These are phyloP conservation scores for Hygrophoropsis aurantiaca DNA, from an alignment of 768 basidiomycete genomes.

Conservation along the genomic window DNA sequence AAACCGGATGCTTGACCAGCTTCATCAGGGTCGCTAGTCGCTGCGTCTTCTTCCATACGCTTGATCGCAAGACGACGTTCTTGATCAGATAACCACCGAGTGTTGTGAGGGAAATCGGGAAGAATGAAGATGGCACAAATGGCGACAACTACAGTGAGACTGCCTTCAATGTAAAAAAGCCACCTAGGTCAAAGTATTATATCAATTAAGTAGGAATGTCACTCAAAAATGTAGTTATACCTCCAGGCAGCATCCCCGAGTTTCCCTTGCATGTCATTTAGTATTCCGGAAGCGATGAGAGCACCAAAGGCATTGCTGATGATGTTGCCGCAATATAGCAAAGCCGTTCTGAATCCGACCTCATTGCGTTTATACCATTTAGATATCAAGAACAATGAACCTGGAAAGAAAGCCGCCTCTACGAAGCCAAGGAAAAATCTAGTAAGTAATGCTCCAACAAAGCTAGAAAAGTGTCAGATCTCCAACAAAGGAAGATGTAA, in stretches of 20 bases:
- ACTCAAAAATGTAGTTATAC: constrained; percentile 29
- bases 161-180: constrained; percentile 67
- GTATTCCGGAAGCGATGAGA: constrained; percentile 69
- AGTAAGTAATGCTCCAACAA: constrained; percentile 54
- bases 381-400: constrained; percentile 59
- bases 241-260: constrained; percentile 71
- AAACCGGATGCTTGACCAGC: constrained; percentile 43
- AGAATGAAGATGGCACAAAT: constrained; percentile 57
- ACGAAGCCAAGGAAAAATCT: constrained; percentile 73
- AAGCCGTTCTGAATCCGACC: constrained; percentile 60
- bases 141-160: constrained; percentile 50
- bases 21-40: constrained; percentile 42
- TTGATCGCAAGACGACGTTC: constrained; percentile 53
- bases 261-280: constrained; percentile 62
- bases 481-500: neutral
- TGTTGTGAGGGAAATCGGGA: constrained; percentile 65
- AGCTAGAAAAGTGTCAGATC: constrained; percentile 34
- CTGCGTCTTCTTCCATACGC: constrained; percentile 60
- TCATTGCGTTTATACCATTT: constrained; percentile 75
- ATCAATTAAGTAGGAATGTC: constrained; percentile 60
- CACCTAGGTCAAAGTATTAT: constrained; percentile 54
- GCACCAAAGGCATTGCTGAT: constrained; percentile 79
- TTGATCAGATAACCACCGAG: constrained; percentile 52
- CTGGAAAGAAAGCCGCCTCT: constrained; percentile 65
- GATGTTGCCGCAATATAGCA: constrained; percentile 65